phyloP scores from a whole-genome alignment of 768 basidiomycete genomes.

The Daedalea quercina region DNA sequence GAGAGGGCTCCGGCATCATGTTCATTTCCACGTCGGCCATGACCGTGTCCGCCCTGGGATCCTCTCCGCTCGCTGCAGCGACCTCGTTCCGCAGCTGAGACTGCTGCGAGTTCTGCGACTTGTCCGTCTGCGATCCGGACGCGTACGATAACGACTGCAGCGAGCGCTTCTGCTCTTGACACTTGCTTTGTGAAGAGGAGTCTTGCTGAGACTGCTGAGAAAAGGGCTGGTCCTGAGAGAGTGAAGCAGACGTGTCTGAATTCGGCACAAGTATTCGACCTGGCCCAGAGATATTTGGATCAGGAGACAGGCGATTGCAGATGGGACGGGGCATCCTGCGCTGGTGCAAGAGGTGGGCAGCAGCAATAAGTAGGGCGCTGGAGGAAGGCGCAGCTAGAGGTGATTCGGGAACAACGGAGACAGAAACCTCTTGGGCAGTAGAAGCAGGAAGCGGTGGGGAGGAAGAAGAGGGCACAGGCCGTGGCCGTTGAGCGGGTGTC shows the following conservation, averaged over 20 bases:
- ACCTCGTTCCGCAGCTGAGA: neutral
- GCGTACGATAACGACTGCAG: conserved; percentile 15
- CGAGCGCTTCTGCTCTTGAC: conserved; percentile 5
- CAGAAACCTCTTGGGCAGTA: neutral
- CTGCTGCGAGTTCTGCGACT: neutral
- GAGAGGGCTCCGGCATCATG: too few species aligned
- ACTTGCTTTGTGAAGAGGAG: neutral
- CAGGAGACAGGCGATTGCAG: conserved; percentile 1
- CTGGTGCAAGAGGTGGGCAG: neutral
- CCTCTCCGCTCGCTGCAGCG: neutral
- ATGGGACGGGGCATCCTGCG: neutral
- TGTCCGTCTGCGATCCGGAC: conserved; percentile 12
- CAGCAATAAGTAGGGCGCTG: neutral
- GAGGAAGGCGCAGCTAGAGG: neutral
- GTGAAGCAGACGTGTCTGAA: conserved; percentile 42
- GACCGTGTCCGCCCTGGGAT: neutral
- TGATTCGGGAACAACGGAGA: neutral
- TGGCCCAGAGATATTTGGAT: conserved; percentile 21
- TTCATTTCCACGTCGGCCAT: neutral
- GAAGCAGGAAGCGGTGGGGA: neutral
- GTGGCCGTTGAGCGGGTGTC: neutral
- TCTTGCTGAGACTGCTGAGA: neutral
- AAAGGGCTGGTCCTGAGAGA: conserved; percentile 21
- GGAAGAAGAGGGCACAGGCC: neutral
- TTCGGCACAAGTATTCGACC: conserved; percentile 46